Conservation (phyloP, 257 asterid genomes). For the Solanum ossicruentum region DNA sequence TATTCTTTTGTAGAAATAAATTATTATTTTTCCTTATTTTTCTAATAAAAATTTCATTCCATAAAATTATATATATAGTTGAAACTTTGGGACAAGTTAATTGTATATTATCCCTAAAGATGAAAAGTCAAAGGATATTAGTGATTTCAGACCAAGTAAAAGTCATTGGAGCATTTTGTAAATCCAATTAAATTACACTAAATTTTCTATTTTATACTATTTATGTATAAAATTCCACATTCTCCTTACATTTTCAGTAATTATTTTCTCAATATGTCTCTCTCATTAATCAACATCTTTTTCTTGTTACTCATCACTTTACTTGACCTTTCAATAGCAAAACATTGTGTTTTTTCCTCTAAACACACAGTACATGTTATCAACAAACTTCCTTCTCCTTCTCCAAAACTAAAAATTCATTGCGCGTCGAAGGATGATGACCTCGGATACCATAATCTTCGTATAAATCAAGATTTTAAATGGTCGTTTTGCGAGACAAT, state of each 20-base stretch:
- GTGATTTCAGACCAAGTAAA: neutral
- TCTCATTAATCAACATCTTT: neutral
- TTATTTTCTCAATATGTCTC: neutral
- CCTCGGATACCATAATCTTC: neutral
- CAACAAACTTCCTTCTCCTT: neutral
- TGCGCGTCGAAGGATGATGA: neutral
- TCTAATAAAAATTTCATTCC: no score
- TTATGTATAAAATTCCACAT: neutral
- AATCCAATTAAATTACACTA: neutral
- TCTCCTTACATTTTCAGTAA: neutral
- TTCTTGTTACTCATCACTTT: neutral
- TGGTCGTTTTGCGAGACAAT: neutral
- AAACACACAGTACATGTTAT: neutral
- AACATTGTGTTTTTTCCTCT: neutral
- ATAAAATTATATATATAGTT: no score
- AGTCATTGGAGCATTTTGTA: neutral
- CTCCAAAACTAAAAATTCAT: neutral
- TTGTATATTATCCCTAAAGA: neutral
- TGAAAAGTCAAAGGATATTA: neutral
- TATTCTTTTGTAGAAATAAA: no score
- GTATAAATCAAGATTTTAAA: neutral
- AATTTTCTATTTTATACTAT: no score
- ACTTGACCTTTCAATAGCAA: neutral
- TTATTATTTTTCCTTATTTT: no score
- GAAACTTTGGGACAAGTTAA: no score